phyloP scores from a whole-genome alignment of 73 alveolate species.

The Uronychia setigera region DNA sequence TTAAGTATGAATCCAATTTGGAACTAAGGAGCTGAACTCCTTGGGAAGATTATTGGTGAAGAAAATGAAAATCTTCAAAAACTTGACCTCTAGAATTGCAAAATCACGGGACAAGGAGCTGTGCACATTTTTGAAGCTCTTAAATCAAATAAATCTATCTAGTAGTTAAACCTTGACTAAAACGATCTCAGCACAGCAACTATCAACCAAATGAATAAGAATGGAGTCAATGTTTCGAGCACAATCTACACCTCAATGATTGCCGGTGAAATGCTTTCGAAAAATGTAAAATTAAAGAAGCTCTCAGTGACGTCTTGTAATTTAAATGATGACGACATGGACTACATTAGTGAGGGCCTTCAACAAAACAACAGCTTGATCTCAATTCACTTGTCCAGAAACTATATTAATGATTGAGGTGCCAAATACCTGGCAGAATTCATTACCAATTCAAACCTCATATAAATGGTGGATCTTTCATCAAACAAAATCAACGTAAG shows the following conservation, averaged over 20 bases:
- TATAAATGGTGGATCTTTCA: constrained; percentile 29
- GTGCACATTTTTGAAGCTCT: constrained; percentile 31
- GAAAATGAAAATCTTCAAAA: constrained; percentile 25
- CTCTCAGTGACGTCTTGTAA: constrained; percentile 37
- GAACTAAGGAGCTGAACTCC: constrained; percentile 43
- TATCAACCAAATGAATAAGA: neutral
- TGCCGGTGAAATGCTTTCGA: constrained; percentile 10
- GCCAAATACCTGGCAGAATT: constrained; percentile 44
- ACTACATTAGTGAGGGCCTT: constrained; percentile 40
- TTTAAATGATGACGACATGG: constrained; percentile 43
- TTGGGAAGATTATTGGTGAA: constrained; percentile 15
- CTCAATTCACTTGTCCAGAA: constrained; percentile 14
- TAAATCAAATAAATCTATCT: constrained; percentile 16
- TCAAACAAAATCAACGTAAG: constrained; percentile 52
- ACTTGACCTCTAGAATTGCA: constrained; percentile 44
- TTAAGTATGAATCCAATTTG: constrained; percentile 57
- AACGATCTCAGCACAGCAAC: constrained; percentile 40
- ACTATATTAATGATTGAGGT: constrained; percentile 47
- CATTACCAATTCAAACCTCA: constrained; percentile 3
- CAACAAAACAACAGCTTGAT: constrained; percentile 20
- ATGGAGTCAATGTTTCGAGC: neutral
- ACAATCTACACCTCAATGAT: neutral
- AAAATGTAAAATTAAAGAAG: neutral
- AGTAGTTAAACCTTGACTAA: constrained; percentile 26
- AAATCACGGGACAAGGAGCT: constrained; percentile 28